Evolutionary conservation across 768 basidiomycete species (phyloP), one percentile per base, ranked within the genome.

Genomic region (Phanerodontia chrysosporium): DNA sequence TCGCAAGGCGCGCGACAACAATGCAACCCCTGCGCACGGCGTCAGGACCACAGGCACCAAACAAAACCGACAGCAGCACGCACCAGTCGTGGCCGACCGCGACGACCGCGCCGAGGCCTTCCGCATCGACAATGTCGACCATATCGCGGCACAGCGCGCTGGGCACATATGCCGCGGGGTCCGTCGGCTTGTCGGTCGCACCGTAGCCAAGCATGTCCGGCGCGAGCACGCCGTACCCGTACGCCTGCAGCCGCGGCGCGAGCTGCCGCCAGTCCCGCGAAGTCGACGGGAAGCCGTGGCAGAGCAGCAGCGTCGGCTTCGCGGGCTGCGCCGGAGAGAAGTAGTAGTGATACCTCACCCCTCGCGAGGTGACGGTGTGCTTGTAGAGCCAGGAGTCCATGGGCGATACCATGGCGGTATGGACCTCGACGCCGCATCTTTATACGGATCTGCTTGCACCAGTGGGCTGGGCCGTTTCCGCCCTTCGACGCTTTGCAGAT

Each of bases 161-260:
- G 1, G 58, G 59, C 3, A 61, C 65, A 64, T 73, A 77, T 46
- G 57, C 49, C 25, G 63, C 58, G 3, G 59, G 53, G 24, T 74
- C 69, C 0, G 55, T 61, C 8, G 80, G 73, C 64, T 79, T 81
- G 58, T 73, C 73, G 3, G 81, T 80, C 21, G 65, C 73, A 16
- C 80, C 81, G 36, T 71, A 74, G 10, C 81, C 80, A 14, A 82
- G 73, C 62, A 80, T 73, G 64, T 82, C 81, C 0, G 80, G 80
- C 18, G 72, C 76, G 51, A 82, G 65, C 12, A 81, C 29, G 13
- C 79, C 75, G 45, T 76, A 79, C 25, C 81, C 80, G 54, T 67
- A 66, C 27, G 68, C 65, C 46, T 69, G 54, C 65, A 82, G 73
- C 65, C 71, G 71, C 49, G 68, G 60, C 56, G 78, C 71, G 49